Conservation (phyloP, 495 filamentous ascomycete species). For the Clavariopsis aquatica region DNA sequence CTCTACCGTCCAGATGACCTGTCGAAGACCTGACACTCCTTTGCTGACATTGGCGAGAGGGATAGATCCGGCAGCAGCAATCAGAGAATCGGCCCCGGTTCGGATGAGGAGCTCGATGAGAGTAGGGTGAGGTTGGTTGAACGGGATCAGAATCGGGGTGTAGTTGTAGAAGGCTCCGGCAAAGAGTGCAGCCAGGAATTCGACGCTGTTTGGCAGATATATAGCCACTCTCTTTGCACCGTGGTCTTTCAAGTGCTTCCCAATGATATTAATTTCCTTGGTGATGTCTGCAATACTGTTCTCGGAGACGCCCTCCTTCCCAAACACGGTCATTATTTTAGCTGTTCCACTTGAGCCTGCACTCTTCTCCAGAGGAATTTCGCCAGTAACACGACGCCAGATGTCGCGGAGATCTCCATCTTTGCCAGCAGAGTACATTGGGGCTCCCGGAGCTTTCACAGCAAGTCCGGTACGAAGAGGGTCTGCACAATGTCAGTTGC, state of each 20-base stretch:
- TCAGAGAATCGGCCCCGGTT: slow-evolving; percentile 72
- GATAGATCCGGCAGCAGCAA: slow-evolving; percentile 84
- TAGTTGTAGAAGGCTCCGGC: slow-evolving; percentile 79
- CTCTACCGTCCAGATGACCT: slow-evolving; percentile 92
- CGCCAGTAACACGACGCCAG: slow-evolving; percentile 75
- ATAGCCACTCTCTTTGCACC: slow-evolving; percentile 80
- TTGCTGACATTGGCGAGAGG: slow-evolving; percentile 73
- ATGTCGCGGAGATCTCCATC: slow-evolving; percentile 92
- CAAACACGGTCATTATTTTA: slow-evolving; percentile 78
- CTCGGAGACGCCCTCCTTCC: slow-evolving; percentile 69
- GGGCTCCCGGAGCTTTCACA: slow-evolving; percentile 78
- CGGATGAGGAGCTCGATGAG: slow-evolving; percentile 69
- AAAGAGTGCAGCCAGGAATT: slow-evolving; percentile 74
- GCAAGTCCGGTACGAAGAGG: slow-evolving; percentile 79
- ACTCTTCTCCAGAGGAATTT: slow-evolving; percentile 53
- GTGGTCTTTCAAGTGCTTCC: slow-evolving; percentile 66
- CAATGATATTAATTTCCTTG: slow-evolving; percentile 84
- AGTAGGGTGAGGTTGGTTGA: slow-evolving; percentile 65
- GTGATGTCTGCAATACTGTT: slow-evolving; percentile 72
- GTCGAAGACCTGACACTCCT: slow-evolving; percentile 66
- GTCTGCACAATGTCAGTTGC: slow-evolving; percentile 42
- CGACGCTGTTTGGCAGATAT: slow-evolving; percentile 90
- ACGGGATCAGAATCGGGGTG: slow-evolving; percentile 80
- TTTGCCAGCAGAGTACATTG: slow-evolving; percentile 77
- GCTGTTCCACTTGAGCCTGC: slow-evolving; percentile 55